Conservation (phyloP, 1,284 basidiomycete genomes). For the Trichosporon faecale region DNA sequence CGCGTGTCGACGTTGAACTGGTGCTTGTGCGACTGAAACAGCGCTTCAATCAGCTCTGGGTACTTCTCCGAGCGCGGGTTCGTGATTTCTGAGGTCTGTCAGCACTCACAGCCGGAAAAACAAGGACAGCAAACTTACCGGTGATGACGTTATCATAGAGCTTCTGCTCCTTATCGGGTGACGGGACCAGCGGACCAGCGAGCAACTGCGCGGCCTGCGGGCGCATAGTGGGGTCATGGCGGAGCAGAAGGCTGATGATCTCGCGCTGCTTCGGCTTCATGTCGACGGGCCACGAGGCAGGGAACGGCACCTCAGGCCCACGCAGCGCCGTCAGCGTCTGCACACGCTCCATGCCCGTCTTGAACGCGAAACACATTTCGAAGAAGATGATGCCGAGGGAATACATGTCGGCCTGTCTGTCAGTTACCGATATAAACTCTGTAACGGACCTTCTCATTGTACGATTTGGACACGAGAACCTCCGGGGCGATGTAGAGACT, state of each 20-base stretch:
- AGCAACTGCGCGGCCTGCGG: conserved; percentile 82
- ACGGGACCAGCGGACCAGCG: conserved; percentile 66
- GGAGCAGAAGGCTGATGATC: conserved; percentile 70
- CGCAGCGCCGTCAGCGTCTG: conserved; percentile 75
- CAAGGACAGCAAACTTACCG: conserved; percentile 23
- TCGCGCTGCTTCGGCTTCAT: conserved; percentile 57
- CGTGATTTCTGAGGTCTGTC: conserved; percentile 35
- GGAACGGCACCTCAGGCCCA: conserved; percentile 66
- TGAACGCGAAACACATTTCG: conserved; percentile 89
- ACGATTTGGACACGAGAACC: conserved; percentile 53
- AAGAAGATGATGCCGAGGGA: conserved; percentile 95
- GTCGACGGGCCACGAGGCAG: conserved; percentile 61
- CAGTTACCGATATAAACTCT: background rate
- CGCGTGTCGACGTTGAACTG: conserved; percentile 65
- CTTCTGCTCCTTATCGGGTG: conserved; percentile 40
- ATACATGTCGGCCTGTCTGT: conserved; percentile 79
- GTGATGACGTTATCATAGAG: conserved; percentile 41
- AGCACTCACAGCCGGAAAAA: background rate
- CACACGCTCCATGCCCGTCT: conserved; percentile 83
- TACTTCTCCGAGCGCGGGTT: conserved; percentile 49
- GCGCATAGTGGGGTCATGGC: conserved; percentile 76
- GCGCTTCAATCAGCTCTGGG: conserved; percentile 38
- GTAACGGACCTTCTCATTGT: conserved; percentile 47
- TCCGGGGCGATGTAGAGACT: conserved; percentile 91
- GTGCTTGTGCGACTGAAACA: conserved; percentile 35